Evolutionary conservation across 345 rosid genomes (phyloP).

Genomic region (Brassica carinata): DNA sequence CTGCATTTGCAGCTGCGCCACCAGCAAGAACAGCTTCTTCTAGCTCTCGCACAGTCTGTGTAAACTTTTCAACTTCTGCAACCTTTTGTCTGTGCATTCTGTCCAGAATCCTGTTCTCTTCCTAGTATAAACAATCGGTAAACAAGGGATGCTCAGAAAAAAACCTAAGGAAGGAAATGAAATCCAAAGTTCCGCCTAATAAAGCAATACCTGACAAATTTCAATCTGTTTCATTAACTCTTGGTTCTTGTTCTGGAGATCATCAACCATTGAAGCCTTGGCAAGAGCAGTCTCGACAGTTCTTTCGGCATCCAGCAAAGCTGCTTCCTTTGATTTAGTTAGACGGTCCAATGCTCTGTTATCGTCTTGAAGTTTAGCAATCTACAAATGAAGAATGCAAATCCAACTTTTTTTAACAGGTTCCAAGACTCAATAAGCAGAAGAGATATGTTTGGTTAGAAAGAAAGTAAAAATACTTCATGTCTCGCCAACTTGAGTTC

Average conservation of each 20-base stretch:
- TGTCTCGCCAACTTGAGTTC: constrained; percentile 95
- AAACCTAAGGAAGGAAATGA: background rate
- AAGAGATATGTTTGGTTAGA: background rate
- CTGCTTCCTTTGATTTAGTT: constrained; percentile 98
- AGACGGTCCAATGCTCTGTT: constrained; percentile 97
- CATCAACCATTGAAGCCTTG: constrained; percentile 98
- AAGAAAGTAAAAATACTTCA: constrained; percentile 53
- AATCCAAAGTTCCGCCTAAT: no score
- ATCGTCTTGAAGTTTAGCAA: constrained; percentile 94
- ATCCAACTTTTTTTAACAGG: background rate
- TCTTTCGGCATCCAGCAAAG: constrained; percentile 95
- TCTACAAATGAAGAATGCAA: constrained; percentile 52
- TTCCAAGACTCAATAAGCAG: background rate
- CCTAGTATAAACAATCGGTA: constrained; percentile 51
- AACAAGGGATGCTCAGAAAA: constrained; percentile 5
- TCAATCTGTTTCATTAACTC: constrained; percentile 96
- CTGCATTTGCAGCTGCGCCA: constrained; percentile 99
- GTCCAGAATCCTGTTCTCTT: constrained; percentile 97
- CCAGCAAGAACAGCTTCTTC: constrained; percentile 99
- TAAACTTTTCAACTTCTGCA: constrained; percentile 98
- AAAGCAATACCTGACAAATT: constrained; percentile 79
- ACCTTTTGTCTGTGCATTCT: constrained; percentile 95
- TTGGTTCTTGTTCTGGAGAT: constrained; percentile 98
- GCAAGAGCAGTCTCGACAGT: constrained; percentile 88
- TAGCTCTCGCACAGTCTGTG: constrained; percentile 95